Conservation (phyloP, 306 rosid genomes). For the Cotoneaster glaucophyllus region DNA sequence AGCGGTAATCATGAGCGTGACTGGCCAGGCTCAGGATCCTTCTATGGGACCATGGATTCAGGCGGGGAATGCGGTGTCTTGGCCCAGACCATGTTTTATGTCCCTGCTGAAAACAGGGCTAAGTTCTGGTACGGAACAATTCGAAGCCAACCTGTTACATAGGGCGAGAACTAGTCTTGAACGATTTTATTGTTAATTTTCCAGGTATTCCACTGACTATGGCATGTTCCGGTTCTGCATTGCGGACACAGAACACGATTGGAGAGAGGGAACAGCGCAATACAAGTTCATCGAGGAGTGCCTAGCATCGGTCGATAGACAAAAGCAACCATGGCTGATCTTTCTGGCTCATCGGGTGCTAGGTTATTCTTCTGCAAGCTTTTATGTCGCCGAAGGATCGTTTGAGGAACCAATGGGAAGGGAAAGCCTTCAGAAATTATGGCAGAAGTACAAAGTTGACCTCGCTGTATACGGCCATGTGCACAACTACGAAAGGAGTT, state of each 20-base stretch:
- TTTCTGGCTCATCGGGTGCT: conserved; percentile 92
- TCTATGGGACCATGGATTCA: conserved; percentile 73
- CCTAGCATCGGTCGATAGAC: conserved; percentile 78
- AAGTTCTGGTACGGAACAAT: conserved; percentile 59
- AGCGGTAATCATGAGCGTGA: conserved; percentile 98
- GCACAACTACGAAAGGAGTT: conserved; percentile 88
- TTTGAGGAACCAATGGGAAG: conserved; percentile 98
- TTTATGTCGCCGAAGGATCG: conserved; percentile 79
- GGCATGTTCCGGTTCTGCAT: conserved; percentile 96
- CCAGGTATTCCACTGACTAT: conserved; percentile 74
- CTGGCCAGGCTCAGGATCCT: conserved; percentile 87
- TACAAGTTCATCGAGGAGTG: conserved; percentile 78
- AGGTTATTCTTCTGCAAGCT: conserved; percentile 72
- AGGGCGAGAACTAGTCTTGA: neutral
- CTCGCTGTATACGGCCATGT: conserved; percentile 91
- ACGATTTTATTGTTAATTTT: neutral
- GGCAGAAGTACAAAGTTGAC: conserved; percentile 96
- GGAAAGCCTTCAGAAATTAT: conserved; percentile 84
- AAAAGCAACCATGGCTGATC: conserved; percentile 94
- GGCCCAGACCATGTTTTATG: conserved; percentile 83
- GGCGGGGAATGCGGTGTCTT: conserved; percentile 96
- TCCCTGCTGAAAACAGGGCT: conserved; percentile 82
- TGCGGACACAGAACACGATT: conserved; percentile 88
- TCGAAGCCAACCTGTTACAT: neutral
- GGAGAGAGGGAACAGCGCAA: conserved; percentile 91